Conservation (phyloP, 2,329 filamentous ascomycete genomes). For the Sclerotinia borealis region DNA sequence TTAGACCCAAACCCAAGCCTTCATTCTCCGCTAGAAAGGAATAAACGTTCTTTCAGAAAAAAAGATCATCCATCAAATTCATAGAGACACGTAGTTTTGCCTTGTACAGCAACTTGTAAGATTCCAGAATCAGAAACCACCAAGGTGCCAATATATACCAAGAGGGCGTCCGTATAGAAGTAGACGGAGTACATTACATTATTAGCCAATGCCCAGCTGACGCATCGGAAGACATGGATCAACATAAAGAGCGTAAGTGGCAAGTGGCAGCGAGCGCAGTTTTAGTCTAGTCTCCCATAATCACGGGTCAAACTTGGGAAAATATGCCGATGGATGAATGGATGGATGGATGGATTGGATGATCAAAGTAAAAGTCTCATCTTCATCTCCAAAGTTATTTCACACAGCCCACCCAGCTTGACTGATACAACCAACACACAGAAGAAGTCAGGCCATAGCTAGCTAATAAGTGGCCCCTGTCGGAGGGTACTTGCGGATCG, state of each 20-base stretch:
- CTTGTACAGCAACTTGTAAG: too few species aligned
- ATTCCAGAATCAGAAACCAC: background rate
- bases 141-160: background rate
- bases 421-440: constrained; percentile 1
- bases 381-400: background rate
- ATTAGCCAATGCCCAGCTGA: background rate
- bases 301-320: constrained; percentile 5
- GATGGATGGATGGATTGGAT: background rate
- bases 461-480: constrained; percentile 6
- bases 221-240: background rate
- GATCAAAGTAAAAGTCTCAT: constrained; percentile 7
- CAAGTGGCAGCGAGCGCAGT: background rate
- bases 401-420: background rate
- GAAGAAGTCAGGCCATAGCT: constrained; percentile 10
- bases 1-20: background rate
- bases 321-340: background rate
- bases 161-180: background rate
- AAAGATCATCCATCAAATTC: background rate
- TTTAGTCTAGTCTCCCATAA: background rate
- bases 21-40: background rate
- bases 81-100: background rate
- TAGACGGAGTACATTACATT: background rate
- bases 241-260: constrained; percentile 6
- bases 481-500: background rate
- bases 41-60: too few species aligned